Percentiles rank a stretch among this genome's conserved stretches.
These are phyloP conservation scores for Pezicula radicicola DNA, from an alignment of 2,329 filamentous ascomycete genomes.

Conservation along the genomic window DNA sequence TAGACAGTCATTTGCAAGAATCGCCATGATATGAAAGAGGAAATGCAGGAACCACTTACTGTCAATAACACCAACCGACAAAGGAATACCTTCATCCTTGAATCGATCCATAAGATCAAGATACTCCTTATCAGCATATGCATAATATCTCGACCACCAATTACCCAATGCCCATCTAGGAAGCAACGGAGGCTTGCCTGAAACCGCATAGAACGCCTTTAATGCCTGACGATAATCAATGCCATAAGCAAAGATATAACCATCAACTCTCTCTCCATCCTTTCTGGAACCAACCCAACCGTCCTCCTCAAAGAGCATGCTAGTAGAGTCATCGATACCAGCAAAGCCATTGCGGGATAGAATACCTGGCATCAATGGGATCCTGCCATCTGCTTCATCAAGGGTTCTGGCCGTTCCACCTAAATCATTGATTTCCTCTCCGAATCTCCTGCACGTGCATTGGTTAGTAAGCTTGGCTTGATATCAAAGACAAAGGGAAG, in stretches of 20 bases:
- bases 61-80: slow-evolving; percentile 59
- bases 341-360: slow-evolving; percentile 48
- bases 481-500: slow-evolving; percentile 17
- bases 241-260: slow-evolving; percentile 59
- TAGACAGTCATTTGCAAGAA: too few species aligned
- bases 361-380: slow-evolving; percentile 46
- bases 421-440: slow-evolving; percentile 38
- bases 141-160: slow-evolving; percentile 64
- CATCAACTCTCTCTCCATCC: slow-evolving; percentile 47
- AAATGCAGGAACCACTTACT: slow-evolving; percentile 22
- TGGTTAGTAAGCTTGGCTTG: slow-evolving; percentile 35
- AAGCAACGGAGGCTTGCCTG: slow-evolving; percentile 51
- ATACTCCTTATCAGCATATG: slow-evolving; percentile 54
- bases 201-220: slow-evolving; percentile 50
- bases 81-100: slow-evolving; percentile 44
- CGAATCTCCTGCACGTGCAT: slow-evolving; percentile 49
- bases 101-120: slow-evolving; percentile 56
- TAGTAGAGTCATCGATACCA: slow-evolving; percentile 49
- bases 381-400: slow-evolving; percentile 49
- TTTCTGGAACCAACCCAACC: slow-evolving; percentile 48
- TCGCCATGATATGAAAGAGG: too few species aligned
- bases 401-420: slow-evolving; percentile 50
- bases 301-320: slow-evolving; percentile 53
- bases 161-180: slow-evolving; percentile 59
- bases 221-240: slow-evolving; percentile 53